Percentiles rank a stretch among this genome's conserved stretches.
Evolutionary conservation across 805 yeast species (phyloP).

Genomic region (Candida nitratophila): DNA sequence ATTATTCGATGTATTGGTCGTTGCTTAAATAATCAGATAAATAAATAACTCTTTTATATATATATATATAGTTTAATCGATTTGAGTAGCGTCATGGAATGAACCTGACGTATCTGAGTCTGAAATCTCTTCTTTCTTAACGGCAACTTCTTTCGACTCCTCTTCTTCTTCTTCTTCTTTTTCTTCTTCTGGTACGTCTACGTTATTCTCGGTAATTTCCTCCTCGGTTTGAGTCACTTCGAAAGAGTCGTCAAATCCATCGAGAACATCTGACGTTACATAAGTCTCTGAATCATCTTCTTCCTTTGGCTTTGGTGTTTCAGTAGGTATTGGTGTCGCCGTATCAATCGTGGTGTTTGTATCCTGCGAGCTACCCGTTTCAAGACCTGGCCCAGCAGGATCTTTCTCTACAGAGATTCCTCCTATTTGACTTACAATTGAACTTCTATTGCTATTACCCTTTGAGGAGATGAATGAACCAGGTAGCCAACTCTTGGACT

Average conservation of each 20-base stretch:
- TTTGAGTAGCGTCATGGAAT: not conserved
- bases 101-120: not conserved
- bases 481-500: not conserved
- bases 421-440: not conserved
- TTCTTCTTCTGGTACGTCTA: no score
- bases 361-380: no score
- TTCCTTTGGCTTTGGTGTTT: no score
- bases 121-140: not conserved
- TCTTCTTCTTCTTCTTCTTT: not conserved
- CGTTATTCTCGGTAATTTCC: no score
- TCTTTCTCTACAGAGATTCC: no score
- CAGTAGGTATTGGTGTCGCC: no score
- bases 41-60: not conserved
- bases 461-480: not conserved
- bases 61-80: not conserved
- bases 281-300: no score
- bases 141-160: not conserved
- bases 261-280: no score
- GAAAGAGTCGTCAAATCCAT: no score
- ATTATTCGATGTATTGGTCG: slow-evolving; percentile 55
- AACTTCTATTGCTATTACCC: not conserved
- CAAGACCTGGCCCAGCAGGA: no score
- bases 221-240: no score
- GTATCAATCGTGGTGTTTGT: no score
- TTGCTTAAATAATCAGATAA: slow-evolving; percentile 14